phyloP scores from a whole-genome alignment of 495 filamentous ascomycete genomes.

The Aspergillus conjunctus region DNA sequence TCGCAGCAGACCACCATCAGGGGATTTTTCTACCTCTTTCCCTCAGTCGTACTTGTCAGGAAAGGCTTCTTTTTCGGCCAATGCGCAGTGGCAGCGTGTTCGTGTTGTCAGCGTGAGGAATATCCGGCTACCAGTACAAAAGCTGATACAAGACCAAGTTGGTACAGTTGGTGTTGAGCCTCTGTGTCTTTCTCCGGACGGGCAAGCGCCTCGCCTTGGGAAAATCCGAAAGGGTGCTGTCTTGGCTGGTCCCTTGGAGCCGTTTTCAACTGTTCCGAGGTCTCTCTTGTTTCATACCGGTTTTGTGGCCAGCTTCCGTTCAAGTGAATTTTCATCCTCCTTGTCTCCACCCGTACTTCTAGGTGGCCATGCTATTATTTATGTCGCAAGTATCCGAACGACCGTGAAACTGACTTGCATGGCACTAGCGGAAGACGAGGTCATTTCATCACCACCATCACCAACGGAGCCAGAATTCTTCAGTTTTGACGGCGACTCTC shows the following conservation, averaged over 20 bases:
- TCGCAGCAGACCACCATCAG: slow-evolving; percentile 37
- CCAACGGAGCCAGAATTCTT: slow-evolving; percentile 62
- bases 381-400: slow-evolving; percentile 84
- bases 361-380: slow-evolving; percentile 71
- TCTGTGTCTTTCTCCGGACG: slow-evolving; percentile 33
- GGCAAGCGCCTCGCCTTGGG: slow-evolving; percentile 31
- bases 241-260: slow-evolving; percentile 58
- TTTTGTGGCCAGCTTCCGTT: slow-evolving; percentile 51
- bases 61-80: slow-evolving; percentile 29
- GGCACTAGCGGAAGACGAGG: slow-evolving; percentile 40
- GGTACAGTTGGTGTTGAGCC: slow-evolving; percentile 85
- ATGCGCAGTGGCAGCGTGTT: slow-evolving; percentile 70
- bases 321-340: slow-evolving; percentile 42
- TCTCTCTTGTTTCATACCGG: slow-evolving; percentile 48
- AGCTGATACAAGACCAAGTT: slow-evolving; percentile 77
- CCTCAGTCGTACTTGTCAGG: slow-evolving; percentile 30
- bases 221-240: slow-evolving; percentile 85
- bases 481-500: slow-evolving; percentile 59
- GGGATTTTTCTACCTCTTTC: slow-evolving; percentile 41
- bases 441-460: slow-evolving; percentile 34
- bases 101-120: slow-evolving; percentile 84
- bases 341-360: slow-evolving; percentile 50
- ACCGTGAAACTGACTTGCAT: slow-evolving; percentile 69
- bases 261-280: slow-evolving; percentile 42
- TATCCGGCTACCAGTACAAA: slow-evolving; percentile 79